A percentile compares a stretch with the other conserved stretches of the same genome.
These are phyloP conservation scores for Grosmannia clavigera DNA, from an alignment of 2,329 filamentous ascomycete genomes.

Conservation along the genomic window DNA sequence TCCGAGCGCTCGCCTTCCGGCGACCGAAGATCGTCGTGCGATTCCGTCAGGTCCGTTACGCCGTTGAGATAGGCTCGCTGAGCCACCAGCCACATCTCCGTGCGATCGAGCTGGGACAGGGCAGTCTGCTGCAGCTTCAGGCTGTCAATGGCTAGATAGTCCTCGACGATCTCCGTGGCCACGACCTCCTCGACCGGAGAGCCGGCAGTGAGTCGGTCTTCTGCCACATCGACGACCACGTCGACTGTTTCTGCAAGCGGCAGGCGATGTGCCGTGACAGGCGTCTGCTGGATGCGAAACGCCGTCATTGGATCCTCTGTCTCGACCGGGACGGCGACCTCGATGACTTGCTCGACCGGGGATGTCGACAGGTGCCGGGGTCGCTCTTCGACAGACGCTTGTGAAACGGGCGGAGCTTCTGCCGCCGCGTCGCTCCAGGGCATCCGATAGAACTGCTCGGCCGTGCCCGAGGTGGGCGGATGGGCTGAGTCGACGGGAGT, in stretches of 20 bases:
- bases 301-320: slow-evolving; percentile 56
- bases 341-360: slow-evolving; percentile 56
- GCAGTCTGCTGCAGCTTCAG: slow-evolving; percentile 59
- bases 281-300: slow-evolving; percentile 22
- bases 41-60: slow-evolving; percentile 42
- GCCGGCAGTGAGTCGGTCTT: slow-evolving; percentile 12
- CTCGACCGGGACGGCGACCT: slow-evolving; percentile 34
- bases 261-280: slow-evolving; percentile 20
- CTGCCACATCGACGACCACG: slow-evolving; percentile 16
- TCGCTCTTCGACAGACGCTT: slow-evolving; percentile 14
- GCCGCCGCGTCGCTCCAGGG: slow-evolving; percentile 52
- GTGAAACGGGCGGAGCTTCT: slow-evolving; percentile 19
- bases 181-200: slow-evolving; percentile 42
- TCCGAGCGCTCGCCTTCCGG: background rate
- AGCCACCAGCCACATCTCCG: slow-evolving; percentile 72
- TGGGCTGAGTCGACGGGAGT: slow-evolving; percentile 37
- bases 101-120: slow-evolving; percentile 68
- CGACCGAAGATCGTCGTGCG: slow-evolving; percentile 8
- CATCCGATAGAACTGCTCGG: slow-evolving; percentile 78
- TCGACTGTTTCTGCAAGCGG: slow-evolving; percentile 11
- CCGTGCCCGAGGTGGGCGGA: slow-evolving; percentile 76
- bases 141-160: slow-evolving; percentile 66
- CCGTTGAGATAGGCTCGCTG: slow-evolving; percentile 67
- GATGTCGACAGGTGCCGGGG: slow-evolving; percentile 24
- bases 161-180: slow-evolving; percentile 51